Percentiles rank a stretch among this genome's conserved stretches.
phyloP scores from a whole-genome alignment of 2,329 filamentous ascomycete genomes.

The Chrysoporthe austroafricana region DNA sequence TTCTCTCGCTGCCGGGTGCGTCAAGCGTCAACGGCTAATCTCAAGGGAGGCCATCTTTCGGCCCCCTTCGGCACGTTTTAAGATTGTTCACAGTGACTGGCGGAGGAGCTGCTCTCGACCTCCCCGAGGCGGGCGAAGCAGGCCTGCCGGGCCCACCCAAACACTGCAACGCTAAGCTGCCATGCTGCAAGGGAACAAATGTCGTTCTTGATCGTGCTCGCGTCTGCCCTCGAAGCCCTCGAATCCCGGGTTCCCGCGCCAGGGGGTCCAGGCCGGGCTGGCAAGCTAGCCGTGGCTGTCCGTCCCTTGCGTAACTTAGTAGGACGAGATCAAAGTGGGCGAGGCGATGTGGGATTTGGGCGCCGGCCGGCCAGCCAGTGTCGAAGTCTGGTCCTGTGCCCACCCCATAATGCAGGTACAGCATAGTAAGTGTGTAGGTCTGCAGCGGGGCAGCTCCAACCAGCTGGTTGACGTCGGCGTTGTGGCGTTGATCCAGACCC shows the following conservation, averaged over 20 bases:
- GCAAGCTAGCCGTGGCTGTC: background rate
- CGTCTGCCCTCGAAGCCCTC: background rate
- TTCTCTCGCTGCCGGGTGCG: background rate
- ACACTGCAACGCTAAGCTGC: background rate
- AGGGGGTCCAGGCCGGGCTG: background rate
- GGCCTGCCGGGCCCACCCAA: background rate
- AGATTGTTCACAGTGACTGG: background rate
- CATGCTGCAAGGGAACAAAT: background rate
- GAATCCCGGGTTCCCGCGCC: too few relatives aligned
- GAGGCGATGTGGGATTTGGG: background rate
- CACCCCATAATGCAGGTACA: background rate
- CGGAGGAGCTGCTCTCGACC: background rate
- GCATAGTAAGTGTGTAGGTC: too few relatives aligned
- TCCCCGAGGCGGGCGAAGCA: too few relatives aligned
- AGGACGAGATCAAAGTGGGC: background rate
- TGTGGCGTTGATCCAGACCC: conserved; percentile 1
- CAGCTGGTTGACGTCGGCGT: background rate
- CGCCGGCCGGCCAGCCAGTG: background rate
- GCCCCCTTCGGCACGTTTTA: background rate
- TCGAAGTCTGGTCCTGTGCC: background rate
- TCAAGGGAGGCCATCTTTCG: background rate
- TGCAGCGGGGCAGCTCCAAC: background rate
- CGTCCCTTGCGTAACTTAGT: conserved; percentile 3
- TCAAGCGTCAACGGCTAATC: background rate
- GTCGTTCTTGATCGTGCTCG: background rate